Evolutionary conservation across 441 rosid genomes (phyloP), one percentile per base, ranked within the genome.

Genomic region (Euphorbia schlechtendalii): DNA sequence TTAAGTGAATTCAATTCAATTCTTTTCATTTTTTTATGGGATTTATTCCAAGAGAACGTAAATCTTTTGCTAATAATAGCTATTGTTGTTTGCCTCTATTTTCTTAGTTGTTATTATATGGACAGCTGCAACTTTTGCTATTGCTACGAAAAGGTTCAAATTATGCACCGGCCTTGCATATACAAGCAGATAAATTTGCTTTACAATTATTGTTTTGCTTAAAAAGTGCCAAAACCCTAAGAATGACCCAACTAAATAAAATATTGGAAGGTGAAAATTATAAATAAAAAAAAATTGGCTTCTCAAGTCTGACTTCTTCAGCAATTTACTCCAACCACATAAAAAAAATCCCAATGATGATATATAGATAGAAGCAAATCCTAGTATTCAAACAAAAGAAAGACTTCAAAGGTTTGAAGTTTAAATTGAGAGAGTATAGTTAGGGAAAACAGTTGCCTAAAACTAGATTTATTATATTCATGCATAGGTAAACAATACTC

Each of bases 371-470:
- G 12, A 53, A 53, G 41, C 38, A 61, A 59, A 65, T 52, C 48
- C 52, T 17, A 14, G 18, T 53, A 68, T 69, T 59, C 65, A 52
- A 55, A 62, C 67, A 61, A 45, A 9, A 65, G 61, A 46, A 61
- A 46, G 25, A 45, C n/a, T 30, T 28, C 24, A 61, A 24, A 67
- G 21, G 48, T 60, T 11, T 0, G 43, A 14, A 2, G 71, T 69
- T 70, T 41, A 36, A 75, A 40, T 40, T 40, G 4, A 1, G 11
- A 9, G 7, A 40, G 13, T 40, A 40, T 1, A 56, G 68, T 54
- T 22, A 54, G 61, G 69, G 56, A 24, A 76, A 69, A 62, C 66
- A 65, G 74, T 72, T 66, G 67, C 52, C 75, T 60, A 48, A 61
- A 40, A 64, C 30, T 54, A 54, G 67, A 65, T 59, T 6, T 64